Base-by-base conservation (phyloP, 306 rosid species). In the Boehmeria nivea region DNA sequence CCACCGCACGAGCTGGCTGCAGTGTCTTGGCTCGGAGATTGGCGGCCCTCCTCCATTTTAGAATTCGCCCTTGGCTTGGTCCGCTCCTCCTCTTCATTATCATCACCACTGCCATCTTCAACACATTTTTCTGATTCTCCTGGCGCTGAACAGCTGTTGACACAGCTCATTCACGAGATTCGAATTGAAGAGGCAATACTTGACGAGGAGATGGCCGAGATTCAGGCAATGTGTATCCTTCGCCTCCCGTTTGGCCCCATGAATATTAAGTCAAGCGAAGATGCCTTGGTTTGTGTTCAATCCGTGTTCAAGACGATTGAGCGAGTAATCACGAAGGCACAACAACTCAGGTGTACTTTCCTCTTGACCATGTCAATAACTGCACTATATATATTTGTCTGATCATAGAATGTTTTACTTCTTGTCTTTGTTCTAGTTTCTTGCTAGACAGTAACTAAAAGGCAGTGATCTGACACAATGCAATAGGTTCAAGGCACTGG, bases 151-250 rank as follows among this genome's bases (percentile, higher is more conserved):
- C 45, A 76, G 43, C 64, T 59, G 49, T 61, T 76, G 45, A 33
- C 64, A 12, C 69, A 72, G 63, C 65, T 76, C 28, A 63, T 63
- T 46, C 74, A 72, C 39, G 78, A 76, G 57, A 40, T 54, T 31
- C 65, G 72, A 10, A 76, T 72, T 25, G 78, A 72, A 65, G 82
- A 76, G 55, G 67, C 78, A 12, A 39, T 76, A 46, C 3, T 72
- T 3, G 82, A 76, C 22, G 78, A 67, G 72, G 75, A 76, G 67
- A 72, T 76, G 82, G 75, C 78, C 5, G 82, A 76, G 70, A 76
- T 76, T 54, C 82, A 76, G 52, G 73, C 78, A 13, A 76, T 64
- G 0, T 72, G 75, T 38, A 64, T 72, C 26, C 67, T 76, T 8
- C 70, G 70, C 59, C 69, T 76, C 47, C 77, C 82, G 1, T 76